Percentiles rank a stretch among this genome's conserved stretches.
Evolutionary conservation across 1,139 yeast species (phyloP).

Genomic region (Scheffersomyces parashehatae): DNA sequence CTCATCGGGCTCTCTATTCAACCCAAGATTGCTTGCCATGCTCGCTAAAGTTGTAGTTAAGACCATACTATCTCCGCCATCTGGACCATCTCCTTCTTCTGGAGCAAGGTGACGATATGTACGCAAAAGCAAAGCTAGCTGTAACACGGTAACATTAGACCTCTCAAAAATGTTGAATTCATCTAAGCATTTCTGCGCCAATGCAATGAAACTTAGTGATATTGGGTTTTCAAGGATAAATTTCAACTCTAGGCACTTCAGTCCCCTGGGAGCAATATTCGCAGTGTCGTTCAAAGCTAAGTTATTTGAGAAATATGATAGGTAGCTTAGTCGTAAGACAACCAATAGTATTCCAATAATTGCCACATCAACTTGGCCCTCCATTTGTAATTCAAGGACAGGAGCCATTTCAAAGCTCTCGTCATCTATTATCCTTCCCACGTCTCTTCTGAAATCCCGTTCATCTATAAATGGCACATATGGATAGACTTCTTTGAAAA

Average conservation of each 20-base stretch:
- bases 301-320: slow-evolving; percentile 2
- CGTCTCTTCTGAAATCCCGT: slow-evolving; percentile 3
- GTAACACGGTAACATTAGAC: slow-evolving; percentile 1
- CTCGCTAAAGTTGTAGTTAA: slow-evolving; percentile 1
- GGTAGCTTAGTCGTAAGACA: slow-evolving; percentile 1
- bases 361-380: slow-evolving; percentile 1
- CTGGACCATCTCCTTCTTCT: slow-evolving; percentile 3
- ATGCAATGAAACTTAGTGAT: not conserved
- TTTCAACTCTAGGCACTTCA: not conserved
- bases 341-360: slow-evolving; percentile 2
- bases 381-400: not conserved
- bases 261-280: not conserved
- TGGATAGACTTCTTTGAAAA: slow-evolving; percentile 10
- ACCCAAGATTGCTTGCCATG: slow-evolving; percentile 2
- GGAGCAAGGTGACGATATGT: slow-evolving; percentile 2
- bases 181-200: slow-evolving; percentile 1
- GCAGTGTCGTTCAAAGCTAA: not conserved
- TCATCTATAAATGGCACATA: slow-evolving; percentile 11
- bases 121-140: slow-evolving; percentile 2
- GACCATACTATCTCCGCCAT: slow-evolving; percentile 1
- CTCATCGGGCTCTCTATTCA: slow-evolving; percentile 2
- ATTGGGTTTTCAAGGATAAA: not conserved
- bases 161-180: slow-evolving; percentile 1
- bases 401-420: not conserved
- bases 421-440: not conserved